A percentile compares a stretch with the other conserved stretches of the same genome.
phyloP scores from a whole-genome alignment of 495 filamentous ascomycete species.

The Aspergillus diversus region DNA sequence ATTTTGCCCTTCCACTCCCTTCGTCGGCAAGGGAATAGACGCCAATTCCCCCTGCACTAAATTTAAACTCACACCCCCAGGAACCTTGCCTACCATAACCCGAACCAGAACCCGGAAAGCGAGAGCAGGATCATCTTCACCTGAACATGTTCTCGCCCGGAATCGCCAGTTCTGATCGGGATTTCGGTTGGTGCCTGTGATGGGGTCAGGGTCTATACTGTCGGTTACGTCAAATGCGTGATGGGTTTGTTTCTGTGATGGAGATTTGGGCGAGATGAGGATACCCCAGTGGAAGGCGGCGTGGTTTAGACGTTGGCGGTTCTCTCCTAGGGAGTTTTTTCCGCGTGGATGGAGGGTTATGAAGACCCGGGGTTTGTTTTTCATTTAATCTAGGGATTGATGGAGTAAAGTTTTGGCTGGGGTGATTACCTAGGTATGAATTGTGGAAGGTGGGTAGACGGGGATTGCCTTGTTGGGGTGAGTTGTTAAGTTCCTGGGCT shows the following conservation, averaged over 20 bases:
- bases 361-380: slow-evolving; percentile 17
- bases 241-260: not conserved
- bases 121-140: slow-evolving; percentile 9
- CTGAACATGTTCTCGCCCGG: slow-evolving; percentile 10
- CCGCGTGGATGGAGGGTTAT: slow-evolving; percentile 24
- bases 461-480: no score
- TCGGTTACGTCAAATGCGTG: slow-evolving; percentile 26
- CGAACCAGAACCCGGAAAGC: slow-evolving; percentile 13
- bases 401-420: no score
- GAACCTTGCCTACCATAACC: slow-evolving; percentile 28
- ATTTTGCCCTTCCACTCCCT: slow-evolving; percentile 13
- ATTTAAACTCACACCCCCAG: not conserved
- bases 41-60: slow-evolving; percentile 3
- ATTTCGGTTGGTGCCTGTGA: slow-evolving; percentile 12
- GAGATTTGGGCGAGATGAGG: slow-evolving; percentile 18
- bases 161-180: slow-evolving; percentile 21
- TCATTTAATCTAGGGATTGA: not conserved
- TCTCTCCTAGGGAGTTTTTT: slow-evolving; percentile 25
- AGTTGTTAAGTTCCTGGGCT: no score
- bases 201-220: slow-evolving; percentile 18
- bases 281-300: slow-evolving; percentile 29
- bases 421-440: no score
- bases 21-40: slow-evolving; percentile 15
- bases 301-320: slow-evolving; percentile 13
- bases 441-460: no score